Evolutionary conservation across 768 basidiomycete genomes (phyloP).

Genomic region (Strobilomyces echinocephalus): DNA sequence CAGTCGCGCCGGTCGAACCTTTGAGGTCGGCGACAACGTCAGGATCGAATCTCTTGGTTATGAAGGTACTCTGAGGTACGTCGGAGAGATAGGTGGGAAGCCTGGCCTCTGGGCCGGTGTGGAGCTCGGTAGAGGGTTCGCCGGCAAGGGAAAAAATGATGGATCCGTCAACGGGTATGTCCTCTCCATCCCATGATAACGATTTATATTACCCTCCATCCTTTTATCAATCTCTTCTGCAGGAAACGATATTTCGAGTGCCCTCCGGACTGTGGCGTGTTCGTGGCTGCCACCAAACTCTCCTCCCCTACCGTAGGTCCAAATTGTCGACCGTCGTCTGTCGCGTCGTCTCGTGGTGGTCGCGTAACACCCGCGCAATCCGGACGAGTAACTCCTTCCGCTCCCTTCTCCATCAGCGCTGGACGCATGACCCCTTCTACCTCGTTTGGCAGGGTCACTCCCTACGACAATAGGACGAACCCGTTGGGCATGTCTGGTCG

Average conservation of each 20-base stretch:
- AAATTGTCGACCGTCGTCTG: constrained; percentile 68
- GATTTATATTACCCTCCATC: not conserved
- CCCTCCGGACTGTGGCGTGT: constrained; percentile 84
- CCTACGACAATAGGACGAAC: constrained; percentile 28
- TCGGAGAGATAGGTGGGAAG: constrained; percentile 88
- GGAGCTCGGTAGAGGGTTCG: constrained; percentile 78
- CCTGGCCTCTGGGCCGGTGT: constrained; percentile 91
- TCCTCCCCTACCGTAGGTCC: constrained; percentile 66
- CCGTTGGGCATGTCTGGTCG: constrained; percentile 38
- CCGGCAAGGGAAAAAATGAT: constrained; percentile 93
- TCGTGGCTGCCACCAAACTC: constrained; percentile 79
- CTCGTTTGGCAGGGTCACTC: constrained; percentile 41
- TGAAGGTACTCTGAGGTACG: constrained; percentile 75
- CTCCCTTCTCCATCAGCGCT: constrained; percentile 30
- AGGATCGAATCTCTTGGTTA: constrained; percentile 84
- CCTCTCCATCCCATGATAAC: not conserved
- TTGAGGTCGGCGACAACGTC: constrained; percentile 77
- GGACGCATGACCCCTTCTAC: constrained; percentile 59
- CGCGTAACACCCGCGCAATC: constrained; percentile 40
- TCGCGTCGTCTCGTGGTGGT: constrained; percentile 62
- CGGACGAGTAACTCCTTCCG: constrained; percentile 45
- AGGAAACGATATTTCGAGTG: constrained; percentile 86
- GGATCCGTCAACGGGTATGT: constrained; percentile 86
- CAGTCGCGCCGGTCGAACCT: constrained; percentile 43
- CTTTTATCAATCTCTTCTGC: constrained; percentile 5